Evolutionary conservation across 371 early-diverging fungal genomes (phyloP).

Genomic region (Mortierella sp.): DNA sequence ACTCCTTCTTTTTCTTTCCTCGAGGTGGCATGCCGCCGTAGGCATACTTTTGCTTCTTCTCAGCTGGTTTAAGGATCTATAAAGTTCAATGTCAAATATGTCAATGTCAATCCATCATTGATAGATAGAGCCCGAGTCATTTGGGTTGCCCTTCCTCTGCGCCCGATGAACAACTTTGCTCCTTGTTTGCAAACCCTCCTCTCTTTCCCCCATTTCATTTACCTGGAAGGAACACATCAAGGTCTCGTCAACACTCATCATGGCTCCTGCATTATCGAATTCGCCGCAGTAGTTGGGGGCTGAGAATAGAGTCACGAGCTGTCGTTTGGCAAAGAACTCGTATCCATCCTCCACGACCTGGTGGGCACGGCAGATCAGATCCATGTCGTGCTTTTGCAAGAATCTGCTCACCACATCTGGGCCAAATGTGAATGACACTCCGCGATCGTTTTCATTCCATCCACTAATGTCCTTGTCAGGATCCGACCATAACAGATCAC

Average conservation of each 20-base stretch:
- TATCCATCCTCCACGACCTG: conserved; percentile 97
- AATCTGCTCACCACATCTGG: conserved; percentile 88
- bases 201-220: conserved; percentile 45
- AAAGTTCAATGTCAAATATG: too few relatives aligned
- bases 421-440: conserved; percentile 92
- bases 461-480: conserved; percentile 85
- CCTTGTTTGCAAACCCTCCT: conserved; percentile 72
- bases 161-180: too few relatives aligned
- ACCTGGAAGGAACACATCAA: conserved; percentile 89
- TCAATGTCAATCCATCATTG: too few relatives aligned
- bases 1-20: conserved; percentile 44
- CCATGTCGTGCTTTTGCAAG: conserved; percentile 91
- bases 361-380: conserved; percentile 94
- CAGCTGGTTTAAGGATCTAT: conserved; percentile 47
- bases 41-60: conserved; percentile 44
- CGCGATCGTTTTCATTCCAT: conserved; percentile 94
- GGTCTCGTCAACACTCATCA: conserved; percentile 97
- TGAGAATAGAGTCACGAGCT: conserved; percentile 93
- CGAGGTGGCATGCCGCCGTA: conserved; percentile 34
- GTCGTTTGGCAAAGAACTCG: conserved; percentile 93
- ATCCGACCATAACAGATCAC: conserved; percentile 97
- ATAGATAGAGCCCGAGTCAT: too few relatives aligned
- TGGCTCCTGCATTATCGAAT: conserved; percentile 96
- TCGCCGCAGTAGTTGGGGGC: conserved; percentile 97
- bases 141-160: too few relatives aligned